phyloP scores from a whole-genome alignment of 768 basidiomycete species.

The Chlorophyllum brunneum region DNA sequence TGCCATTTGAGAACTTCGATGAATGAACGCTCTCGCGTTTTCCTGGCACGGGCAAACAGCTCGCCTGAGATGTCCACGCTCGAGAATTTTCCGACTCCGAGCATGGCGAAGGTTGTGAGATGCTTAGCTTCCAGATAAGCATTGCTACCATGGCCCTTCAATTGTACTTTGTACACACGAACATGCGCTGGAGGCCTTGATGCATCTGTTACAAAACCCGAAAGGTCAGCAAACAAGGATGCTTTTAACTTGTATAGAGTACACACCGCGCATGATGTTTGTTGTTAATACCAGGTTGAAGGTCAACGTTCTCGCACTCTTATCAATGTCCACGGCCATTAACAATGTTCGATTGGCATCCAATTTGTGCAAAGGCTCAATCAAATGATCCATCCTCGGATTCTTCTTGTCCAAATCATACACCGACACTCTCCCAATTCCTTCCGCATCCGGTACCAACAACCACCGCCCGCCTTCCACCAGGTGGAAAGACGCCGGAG shows the following conservation, averaged over 20 bases:
- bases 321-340: conserved; percentile 11
- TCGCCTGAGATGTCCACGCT: conserved; percentile 11
- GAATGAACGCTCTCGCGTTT: conserved; percentile 7
- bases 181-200: conserved; percentile 4
- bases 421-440: conserved; percentile 11
- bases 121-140: conserved; percentile 10
- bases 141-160: conserved; percentile 1
- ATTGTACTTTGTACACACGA: conserved; percentile 2
- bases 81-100: conserved; percentile 9
- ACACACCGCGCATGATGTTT: conserved; percentile 7
- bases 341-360: conserved; percentile 9
- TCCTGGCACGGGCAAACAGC: conserved; percentile 6
- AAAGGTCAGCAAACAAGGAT: not conserved
- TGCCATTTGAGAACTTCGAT: conserved; percentile 11
- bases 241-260: not conserved
- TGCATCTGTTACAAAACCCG: not conserved
- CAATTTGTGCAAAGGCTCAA: conserved; percentile 11
- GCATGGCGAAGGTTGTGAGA: conserved; percentile 7
- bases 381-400: conserved; percentile 1
- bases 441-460: conserved; percentile 11
- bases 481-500: conserved; percentile 6
- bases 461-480: conserved; percentile 12
- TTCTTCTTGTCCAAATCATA: conserved; percentile 8
- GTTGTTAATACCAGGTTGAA: conserved; percentile 10
- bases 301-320: not conserved